Evolutionary conservation across 768 basidiomycete species (phyloP), one percentile per base, ranked within the genome.

Genomic region (Leccinum imitatum): DNA sequence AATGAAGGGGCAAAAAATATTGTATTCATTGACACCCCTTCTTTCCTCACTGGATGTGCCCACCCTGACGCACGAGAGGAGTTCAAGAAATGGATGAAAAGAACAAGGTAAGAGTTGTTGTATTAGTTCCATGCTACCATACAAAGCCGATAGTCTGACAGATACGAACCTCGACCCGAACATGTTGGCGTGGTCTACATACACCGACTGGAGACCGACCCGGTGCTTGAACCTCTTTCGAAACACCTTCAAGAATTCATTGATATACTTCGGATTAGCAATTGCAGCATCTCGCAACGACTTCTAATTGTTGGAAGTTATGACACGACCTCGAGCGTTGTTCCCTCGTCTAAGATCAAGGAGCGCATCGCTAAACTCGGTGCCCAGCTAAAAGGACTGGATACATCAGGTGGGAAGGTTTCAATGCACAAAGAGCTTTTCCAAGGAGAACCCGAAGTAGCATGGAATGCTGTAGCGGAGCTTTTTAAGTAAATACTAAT

Each of bases 1-100:
- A 58, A 46, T 19, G 44, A 57, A 3, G 62, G 60, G 1, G 6
- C 61, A 17, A 55, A 55, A 31, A 53, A 50, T 13, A 56, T 69
- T 17, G 63, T 71, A 15, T 65, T 70, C 23, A 46, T 69, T 17
- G 69, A 70, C 39, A 69, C 65, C 0, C 69, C 69, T 19, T 69
- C 68, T 1, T 69, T 68, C 33, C 53, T 57, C 48, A 68, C 67
- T 2, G 67, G 23, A 33, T 50, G 44, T 4, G 33, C 53, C 13
- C 13, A 52, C 15, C 51, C 35, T 4, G 55, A 68, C 47, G 54
- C 66, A 11, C 35, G 25, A 15, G 15, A 35, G 11, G 57, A 59
- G 60, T 23, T 70, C 2, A 7, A 3, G 0, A n/a, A 27, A 9
- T 65, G 66, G 63, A 3, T 61, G 1, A 10, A 10, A 1, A 25